Evolutionary conservation across 129 eudicot genomes (phyloP).

Genomic region (Mikania micrantha): DNA sequence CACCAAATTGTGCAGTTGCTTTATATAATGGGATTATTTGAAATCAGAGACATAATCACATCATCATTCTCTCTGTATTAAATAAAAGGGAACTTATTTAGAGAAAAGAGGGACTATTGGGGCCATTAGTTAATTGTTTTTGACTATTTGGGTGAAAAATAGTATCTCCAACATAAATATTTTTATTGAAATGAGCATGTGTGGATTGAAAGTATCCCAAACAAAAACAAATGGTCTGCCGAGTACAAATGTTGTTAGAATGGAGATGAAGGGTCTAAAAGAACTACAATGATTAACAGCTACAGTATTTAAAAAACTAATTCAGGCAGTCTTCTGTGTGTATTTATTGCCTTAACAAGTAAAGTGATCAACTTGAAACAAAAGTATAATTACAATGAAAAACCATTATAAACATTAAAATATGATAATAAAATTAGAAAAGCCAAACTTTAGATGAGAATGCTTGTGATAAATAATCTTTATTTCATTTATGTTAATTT

Average conservation of each 20-base stretch:
- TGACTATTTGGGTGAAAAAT: neutral
- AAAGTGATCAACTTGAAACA: neutral
- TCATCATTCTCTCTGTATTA: neutral
- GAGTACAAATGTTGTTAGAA: neutral
- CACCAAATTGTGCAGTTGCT: neutral
- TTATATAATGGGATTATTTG: neutral
- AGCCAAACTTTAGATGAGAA: neutral
- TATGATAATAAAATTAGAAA: neutral
- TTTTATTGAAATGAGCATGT: neutral
- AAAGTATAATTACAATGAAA: neutral
- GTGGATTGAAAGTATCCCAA: neutral
- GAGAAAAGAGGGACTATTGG: neutral
- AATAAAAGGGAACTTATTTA: neutral
- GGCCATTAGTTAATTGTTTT: neutral
- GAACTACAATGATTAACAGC: neutral
- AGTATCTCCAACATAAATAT: neutral
- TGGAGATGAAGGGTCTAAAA: neutral
- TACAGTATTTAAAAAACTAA: neutral
- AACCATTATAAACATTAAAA: neutral
- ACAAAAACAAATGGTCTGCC: neutral
- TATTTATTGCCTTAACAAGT: neutral
- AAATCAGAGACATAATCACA: neutral
- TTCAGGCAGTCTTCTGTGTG: neutral
- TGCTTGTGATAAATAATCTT: neutral
- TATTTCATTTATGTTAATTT: neutral